A percentile compares a stretch with the other conserved stretches of the same genome.
Evolutionary conservation across 2,329 filamentous ascomycete species (phyloP).

Genomic region (Penicillium sp.): DNA sequence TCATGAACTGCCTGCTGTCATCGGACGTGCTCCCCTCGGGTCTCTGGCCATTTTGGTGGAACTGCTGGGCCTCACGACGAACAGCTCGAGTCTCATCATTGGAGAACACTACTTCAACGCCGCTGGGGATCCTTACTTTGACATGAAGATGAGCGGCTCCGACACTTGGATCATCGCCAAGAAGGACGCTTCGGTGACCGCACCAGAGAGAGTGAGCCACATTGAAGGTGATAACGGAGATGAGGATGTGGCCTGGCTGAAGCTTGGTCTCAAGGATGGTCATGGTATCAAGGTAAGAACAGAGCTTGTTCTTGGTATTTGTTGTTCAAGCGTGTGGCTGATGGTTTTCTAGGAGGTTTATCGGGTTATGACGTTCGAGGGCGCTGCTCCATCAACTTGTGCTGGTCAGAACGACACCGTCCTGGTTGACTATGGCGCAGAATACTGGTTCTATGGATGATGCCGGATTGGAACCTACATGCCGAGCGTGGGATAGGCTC

Average conservation of each 20-base stretch:
- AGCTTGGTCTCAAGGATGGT: constrained; percentile 30
- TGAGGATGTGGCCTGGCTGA: constrained; percentile 38
- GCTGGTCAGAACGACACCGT: constrained; percentile 31
- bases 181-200: constrained; percentile 31
- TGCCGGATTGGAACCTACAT: not conserved
- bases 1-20: constrained; percentile 28
- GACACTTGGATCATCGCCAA: constrained; percentile 29
- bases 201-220: constrained; percentile 21
- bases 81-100: constrained; percentile 30
- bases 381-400: constrained; percentile 38
- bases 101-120: constrained; percentile 40
- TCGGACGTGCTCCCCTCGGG: constrained; percentile 25
- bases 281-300: constrained; percentile 32
- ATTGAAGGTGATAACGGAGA: not conserved
- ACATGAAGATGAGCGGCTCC: constrained; percentile 28
- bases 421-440: constrained; percentile 42
- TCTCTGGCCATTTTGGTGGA: constrained; percentile 30
- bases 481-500: not conserved
- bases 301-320: not conserved
- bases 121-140: constrained; percentile 33
- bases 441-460: constrained; percentile 48
- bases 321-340: constrained; percentile 1
- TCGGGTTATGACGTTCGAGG: constrained; percentile 42
- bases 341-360: constrained; percentile 41
- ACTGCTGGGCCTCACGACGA: constrained; percentile 19